phyloP scores from a whole-genome alignment of 176 grass and related monocot genomes.

The Cocos nucifera region DNA sequence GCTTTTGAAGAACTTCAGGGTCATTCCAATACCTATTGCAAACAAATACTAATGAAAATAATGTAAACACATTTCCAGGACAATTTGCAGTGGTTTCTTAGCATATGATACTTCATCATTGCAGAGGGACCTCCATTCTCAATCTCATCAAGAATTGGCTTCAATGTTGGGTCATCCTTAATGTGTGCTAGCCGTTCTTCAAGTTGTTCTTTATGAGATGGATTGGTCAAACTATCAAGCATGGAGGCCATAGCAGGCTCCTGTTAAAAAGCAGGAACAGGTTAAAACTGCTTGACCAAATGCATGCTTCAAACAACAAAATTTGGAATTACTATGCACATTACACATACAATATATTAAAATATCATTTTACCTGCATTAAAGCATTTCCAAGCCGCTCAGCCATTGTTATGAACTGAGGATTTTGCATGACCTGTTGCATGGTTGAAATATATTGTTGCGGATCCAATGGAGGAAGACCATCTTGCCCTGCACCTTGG shows the following conservation, averaged over 20 bases:
- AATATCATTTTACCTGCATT: constrained; percentile 52
- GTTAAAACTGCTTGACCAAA: no score
- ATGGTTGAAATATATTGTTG: constrained; percentile 71
- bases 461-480: constrained; percentile 56
- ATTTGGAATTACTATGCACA: background rate
- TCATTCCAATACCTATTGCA: constrained; percentile 94
- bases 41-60: constrained; percentile 3
- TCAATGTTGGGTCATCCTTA: constrained; percentile 83
- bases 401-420: constrained; percentile 79
- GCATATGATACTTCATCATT: constrained; percentile 86
- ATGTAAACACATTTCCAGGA: background rate
- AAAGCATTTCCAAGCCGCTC: constrained; percentile 71
- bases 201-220: constrained; percentile 71
- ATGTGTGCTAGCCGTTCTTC: constrained; percentile 73
- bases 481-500: constrained; percentile 54
- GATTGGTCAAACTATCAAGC: constrained; percentile 71
- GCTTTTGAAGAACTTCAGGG: constrained; percentile 79
- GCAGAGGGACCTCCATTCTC: constrained; percentile 73
- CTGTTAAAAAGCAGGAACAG: constrained; percentile 12
- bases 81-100: background rate
- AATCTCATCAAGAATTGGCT: constrained; percentile 82
- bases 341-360: background rate
- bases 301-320: background rate
- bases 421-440: constrained; percentile 90
- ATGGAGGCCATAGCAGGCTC: constrained; percentile 85